Base-by-base conservation (phyloP, 2,329 filamentous ascomycete species). In the Ustulina deusta region DNA sequence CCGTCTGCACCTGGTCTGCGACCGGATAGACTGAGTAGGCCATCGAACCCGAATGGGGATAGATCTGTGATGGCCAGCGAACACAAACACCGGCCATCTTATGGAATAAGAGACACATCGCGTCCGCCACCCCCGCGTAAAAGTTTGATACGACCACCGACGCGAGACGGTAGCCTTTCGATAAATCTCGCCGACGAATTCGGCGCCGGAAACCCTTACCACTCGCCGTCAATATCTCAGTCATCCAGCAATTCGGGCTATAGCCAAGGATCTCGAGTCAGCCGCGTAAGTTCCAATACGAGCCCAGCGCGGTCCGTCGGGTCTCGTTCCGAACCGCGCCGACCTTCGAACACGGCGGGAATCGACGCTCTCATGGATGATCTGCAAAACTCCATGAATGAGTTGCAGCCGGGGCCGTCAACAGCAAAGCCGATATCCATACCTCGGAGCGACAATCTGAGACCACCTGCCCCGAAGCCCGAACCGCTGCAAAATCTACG, bases 181-280 rank as follows among this genome's bases (percentile, higher is more conserved):
- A 82, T 90, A 48, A 87, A 90, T 72, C 80, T 90, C 7, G 86
- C 85, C 1, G 84, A 82, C 36, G 88, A 90, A 65, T 90, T 90
- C 71, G 88, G 88, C 11, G 77, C 83, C 27, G 84, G 86, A 38
- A 91, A 91, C 72, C 86, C 88, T 0, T 90, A 91, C 72, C 89
- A 92, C 73, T 84, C 86, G 3, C 81, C 87, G 0, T 88, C 89
- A 1, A 85, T 87, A 67, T 93, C 90, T 1, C 85, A 86, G 29
- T 90, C 89, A 0, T 93, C 91, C 0, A 88, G 86, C 20, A 84
- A 85, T 51, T 92, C 90, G 1, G 85, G 83, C 0, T 86, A 84
- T 44, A 91, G 88, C 62, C 84, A 85, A 13, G 67, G 36, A 40
- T 78, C 76, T 10, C 79, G 79, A n/a, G 80, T 79, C 1, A 88